A percentile compares a stretch with the other conserved stretches of the same genome.
These are phyloP conservation scores for Monosporozyma servazzii DNA, from an alignment of 805 yeast species.

Conservation along the genomic window DNA sequence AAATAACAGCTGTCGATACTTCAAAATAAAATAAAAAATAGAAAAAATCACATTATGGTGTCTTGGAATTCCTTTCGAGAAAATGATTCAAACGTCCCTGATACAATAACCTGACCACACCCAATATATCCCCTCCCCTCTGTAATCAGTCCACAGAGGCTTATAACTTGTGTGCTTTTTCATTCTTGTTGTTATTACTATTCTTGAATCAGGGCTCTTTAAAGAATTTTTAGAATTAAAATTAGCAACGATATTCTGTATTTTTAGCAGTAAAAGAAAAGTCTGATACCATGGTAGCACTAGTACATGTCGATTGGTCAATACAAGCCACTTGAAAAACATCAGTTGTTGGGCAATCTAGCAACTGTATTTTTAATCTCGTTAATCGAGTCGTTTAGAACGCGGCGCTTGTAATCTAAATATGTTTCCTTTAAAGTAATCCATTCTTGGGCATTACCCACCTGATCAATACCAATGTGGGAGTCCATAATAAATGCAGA, in stretches of 20 bases:
- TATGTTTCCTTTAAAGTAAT: conserved; percentile 19
- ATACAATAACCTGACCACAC: no score
- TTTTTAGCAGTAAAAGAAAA: not conserved
- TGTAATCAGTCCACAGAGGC: not conserved
- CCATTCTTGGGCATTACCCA: conserved; percentile 25
- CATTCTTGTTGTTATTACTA: not conserved
- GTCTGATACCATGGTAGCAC: no score
- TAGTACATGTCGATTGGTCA: no score
- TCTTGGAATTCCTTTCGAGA: not conserved
- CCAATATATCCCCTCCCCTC: not conserved
- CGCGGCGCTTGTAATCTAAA: conserved; percentile 15
- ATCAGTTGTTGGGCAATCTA: conserved; percentile 7
- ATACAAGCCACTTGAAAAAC: no score
- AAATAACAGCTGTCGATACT: not conserved
- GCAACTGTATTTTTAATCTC: conserved; percentile 24
- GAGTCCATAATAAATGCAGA: conserved; percentile 27
- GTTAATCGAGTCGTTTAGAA: conserved; percentile 19
- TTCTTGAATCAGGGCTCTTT: not conserved
- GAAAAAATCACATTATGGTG: no score
- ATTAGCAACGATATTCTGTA: not conserved
- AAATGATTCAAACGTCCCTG: not conserved
- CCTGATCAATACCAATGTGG: conserved; percentile 21
- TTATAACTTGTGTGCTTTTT: not conserved
- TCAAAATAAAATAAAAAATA: not conserved
- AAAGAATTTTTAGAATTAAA: not conserved